Conservation (phyloP, 129 eudicot genomes). For the Dittrichia graveolens region DNA sequence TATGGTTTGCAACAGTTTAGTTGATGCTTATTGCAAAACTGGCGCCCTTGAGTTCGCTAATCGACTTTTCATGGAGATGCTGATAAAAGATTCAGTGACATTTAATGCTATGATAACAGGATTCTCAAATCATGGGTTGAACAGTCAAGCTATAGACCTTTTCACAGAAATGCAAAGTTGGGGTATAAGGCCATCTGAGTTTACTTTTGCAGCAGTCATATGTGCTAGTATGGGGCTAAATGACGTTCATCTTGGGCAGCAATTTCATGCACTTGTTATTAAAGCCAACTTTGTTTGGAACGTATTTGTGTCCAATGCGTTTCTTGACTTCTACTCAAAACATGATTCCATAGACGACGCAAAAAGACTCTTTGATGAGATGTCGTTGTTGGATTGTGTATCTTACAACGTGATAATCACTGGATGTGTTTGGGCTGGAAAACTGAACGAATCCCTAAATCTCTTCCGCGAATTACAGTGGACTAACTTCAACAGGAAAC, state of each 20-base stretch:
- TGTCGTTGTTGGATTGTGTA: constrained; percentile 71
- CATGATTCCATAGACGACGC: constrained; percentile 52
- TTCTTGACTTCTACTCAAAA: constrained; percentile 85
- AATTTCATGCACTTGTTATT: constrained; percentile 62
- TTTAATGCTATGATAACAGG: constrained; percentile 72
- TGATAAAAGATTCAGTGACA: constrained; percentile 58
- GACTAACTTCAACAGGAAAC: constrained; percentile 51
- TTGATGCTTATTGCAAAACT: constrained; percentile 81
- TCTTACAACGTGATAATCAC: constrained; percentile 78
- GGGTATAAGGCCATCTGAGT: constrained; percentile 65
- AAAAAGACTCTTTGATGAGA: constrained; percentile 63
- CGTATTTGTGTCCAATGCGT: constrained; percentile 72
- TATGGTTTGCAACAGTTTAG: constrained; percentile 68
- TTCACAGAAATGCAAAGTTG: constrained; percentile 57
- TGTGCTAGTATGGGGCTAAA: constrained; percentile 58
- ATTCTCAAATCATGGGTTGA: constrained; percentile 49
- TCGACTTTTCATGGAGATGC: constrained; percentile 53
- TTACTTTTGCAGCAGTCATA: constrained; percentile 79
- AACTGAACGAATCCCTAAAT: constrained; percentile 46
- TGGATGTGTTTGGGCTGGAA: constrained; percentile 59
- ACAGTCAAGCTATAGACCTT: constrained; percentile 46
- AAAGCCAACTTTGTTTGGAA: constrained; percentile 58
- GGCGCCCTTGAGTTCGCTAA: constrained; percentile 51
- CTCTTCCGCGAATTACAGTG: constrained; percentile 56
- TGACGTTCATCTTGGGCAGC: constrained; percentile 50